These are phyloP conservation scores for Babesia gibsoni DNA, from an alignment of 169 alveolate genomes.

Conservation along the genomic window DNA sequence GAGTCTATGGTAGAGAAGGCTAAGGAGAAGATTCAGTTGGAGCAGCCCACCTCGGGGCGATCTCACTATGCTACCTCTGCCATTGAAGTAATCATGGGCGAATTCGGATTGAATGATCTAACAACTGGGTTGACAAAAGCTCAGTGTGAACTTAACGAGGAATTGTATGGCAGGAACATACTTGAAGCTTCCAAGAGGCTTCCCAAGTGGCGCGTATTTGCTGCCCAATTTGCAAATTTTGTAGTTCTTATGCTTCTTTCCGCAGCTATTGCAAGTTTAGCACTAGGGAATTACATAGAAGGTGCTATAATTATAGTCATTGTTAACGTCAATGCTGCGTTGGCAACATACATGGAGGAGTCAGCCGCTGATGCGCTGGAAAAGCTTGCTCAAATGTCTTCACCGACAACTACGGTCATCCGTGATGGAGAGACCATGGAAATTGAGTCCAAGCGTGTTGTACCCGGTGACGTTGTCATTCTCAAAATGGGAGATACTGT, in stretches of 20 bases:
- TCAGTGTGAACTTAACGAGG: conserved; percentile 72
- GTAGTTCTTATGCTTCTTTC: conserved; percentile 79
- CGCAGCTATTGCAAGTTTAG: conserved; percentile 81
- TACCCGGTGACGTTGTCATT: conserved; percentile 90
- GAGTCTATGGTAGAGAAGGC: conserved; percentile 64
- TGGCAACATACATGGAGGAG: conserved; percentile 90
- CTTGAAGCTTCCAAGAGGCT: conserved; percentile 80
- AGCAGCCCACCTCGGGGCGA: conserved; percentile 69
- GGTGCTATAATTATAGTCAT: conserved; percentile 85
- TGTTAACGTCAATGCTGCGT: conserved; percentile 84
- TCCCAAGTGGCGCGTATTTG: conserved; percentile 81
- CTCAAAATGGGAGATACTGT: conserved; percentile 89
- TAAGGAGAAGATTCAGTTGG: conserved; percentile 44
- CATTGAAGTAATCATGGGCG: conserved; percentile 69
- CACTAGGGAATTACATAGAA: conserved; percentile 84
- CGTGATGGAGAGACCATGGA: conserved; percentile 77
- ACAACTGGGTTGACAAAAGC: conserved; percentile 69
- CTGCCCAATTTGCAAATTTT: conserved; percentile 79
- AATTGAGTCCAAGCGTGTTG: conserved; percentile 85
- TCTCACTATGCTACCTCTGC: conserved; percentile 68
- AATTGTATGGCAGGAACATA: conserved; percentile 81
- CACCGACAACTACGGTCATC: conserved; percentile 84
- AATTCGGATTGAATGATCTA: conserved; percentile 73
- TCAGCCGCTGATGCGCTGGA: conserved; percentile 88
- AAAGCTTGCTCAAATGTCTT: conserved; percentile 87